Evolutionary conservation across 345 rosid genomes (phyloP).

Genomic region (Citrus hindsii): DNA sequence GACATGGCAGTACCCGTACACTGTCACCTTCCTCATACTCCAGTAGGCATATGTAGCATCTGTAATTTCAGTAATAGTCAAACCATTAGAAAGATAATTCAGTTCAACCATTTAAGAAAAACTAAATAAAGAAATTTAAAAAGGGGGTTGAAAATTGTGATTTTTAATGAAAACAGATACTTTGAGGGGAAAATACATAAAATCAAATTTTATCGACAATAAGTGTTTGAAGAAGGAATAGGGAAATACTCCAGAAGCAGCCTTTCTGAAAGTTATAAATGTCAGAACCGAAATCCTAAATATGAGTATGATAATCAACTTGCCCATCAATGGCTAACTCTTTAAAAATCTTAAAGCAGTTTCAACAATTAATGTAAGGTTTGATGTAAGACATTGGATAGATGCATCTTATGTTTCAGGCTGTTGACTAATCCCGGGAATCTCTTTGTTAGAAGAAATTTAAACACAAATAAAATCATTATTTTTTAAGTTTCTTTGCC

Average conservation of each 20-base stretch:
- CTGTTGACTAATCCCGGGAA: neutral
- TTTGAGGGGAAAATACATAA: neutral
- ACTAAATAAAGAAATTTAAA: too few species aligned
- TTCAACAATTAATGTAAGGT: neutral
- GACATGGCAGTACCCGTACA: conserved; percentile 81
- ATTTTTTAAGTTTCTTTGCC: neutral
- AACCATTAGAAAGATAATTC: neutral
- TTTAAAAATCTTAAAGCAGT: neutral
- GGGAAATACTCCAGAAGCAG: neutral
- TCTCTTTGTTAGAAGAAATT: neutral
- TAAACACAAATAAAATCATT: neutral
- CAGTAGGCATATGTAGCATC: conserved; percentile 96
- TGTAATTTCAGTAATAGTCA: conserved; percentile 21
- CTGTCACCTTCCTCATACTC: conserved; percentile 94
- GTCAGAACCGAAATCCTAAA: neutral
- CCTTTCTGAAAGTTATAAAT: neutral
- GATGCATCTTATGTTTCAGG: neutral
- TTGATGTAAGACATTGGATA: neutral
- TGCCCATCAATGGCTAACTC: neutral
- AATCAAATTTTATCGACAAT: neutral
- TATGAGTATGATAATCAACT: neutral
- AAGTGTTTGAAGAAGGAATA: neutral
- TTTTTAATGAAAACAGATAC: neutral
- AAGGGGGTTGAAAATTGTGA: neutral
- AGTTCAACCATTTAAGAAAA: neutral